Base-by-base conservation (phyloP, 768 basidiomycete genomes). In the Gloeophyllum trabeum region DNA sequence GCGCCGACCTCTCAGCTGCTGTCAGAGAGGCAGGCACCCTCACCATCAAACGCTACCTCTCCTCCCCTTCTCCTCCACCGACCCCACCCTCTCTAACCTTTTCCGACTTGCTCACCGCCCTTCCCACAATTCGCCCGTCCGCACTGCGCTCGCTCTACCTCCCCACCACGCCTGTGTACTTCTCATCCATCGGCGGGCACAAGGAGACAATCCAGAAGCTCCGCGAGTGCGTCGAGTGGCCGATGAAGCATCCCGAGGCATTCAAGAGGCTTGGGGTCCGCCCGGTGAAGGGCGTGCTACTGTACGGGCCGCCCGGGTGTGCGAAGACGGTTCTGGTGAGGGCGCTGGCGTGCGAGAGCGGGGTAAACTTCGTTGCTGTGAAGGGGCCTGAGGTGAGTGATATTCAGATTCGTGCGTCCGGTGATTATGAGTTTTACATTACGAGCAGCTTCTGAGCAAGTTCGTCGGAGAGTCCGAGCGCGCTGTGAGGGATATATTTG, bases 261-360 rank as follows among this genome's bases (percentile, higher is more conserved):
- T 97, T 99, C 57, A 72, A 73, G 52, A 71, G 93, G 19, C 67
- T 99, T 1, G 94, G 94, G 1, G 87, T 93, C 7, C 71, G 71
- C 37, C 84, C 94, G 3, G 91, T 94, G 0, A 81, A 86, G 51
- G 94, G 94, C 1, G 76, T 98, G 4, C 62, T 99, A 35, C 65
- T 98, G 13, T 99, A 93, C 59, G 93, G 93, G 3, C 93, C 93
- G 3, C 94, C 93, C 3, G 93, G 93, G n/a, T 96, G 93, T 54
- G 91, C 89, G 52, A 98, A 98, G 63, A 98, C 94, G 2, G 68
- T 98, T 32, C 75, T 91, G 13, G 94, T 88, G 2, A 78, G 89
- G 44, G 93, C 94, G 2, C 81, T 90, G 56, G 93, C 93, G 13
- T 86, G 79, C 22, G 93, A 96, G 60, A 88, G 88, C 51, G 92